These are phyloP conservation scores for Phytophthora rubi DNA, from an alignment of 352 stramenopile species.

Conservation along the genomic window DNA sequence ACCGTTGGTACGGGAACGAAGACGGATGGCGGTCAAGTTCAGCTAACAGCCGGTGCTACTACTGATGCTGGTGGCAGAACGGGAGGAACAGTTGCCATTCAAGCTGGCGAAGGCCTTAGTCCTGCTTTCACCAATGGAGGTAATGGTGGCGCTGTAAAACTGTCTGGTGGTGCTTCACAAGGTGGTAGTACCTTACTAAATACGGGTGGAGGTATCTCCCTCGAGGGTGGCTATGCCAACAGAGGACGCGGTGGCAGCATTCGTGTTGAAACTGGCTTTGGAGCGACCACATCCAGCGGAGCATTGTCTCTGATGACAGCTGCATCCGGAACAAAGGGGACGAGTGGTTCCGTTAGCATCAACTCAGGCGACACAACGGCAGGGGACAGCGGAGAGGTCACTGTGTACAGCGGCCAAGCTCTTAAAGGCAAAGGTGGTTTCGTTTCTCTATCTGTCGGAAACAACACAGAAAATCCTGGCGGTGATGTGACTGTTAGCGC, in stretches of 20 bases:
- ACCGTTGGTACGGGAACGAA: conserved; percentile 60
- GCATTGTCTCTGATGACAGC: conserved; percentile 55
- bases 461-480: conserved; percentile 55
- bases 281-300: conserved; percentile 62
- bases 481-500: conserved; percentile 70
- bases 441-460: conserved; percentile 60
- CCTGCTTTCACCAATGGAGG: conserved; percentile 79
- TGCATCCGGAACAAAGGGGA: conserved; percentile 64
- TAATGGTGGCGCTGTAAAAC: conserved; percentile 83
- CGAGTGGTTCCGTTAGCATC: conserved; percentile 52
- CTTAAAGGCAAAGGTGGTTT: conserved; percentile 65
- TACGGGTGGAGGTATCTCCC: conserved; percentile 72
- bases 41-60: conserved; percentile 71
- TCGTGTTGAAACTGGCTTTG: conserved; percentile 53
- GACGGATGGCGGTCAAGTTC: conserved; percentile 67
- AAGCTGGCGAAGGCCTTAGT: conserved; percentile 67
- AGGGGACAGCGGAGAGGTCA: conserved; percentile 71
- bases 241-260: conserved; percentile 66
- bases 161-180: conserved; percentile 85
- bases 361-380: conserved; percentile 66
- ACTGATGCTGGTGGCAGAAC: conserved; percentile 46
- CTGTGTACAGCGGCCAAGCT: conserved; percentile 58
- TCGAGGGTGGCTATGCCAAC: conserved; percentile 76
- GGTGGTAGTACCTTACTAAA: conserved; percentile 59
- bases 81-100: conserved; percentile 55